These are phyloP conservation scores for Curvularia sp. DNA, from an alignment of 2,329 filamentous ascomycete genomes.

Conservation along the genomic window DNA sequence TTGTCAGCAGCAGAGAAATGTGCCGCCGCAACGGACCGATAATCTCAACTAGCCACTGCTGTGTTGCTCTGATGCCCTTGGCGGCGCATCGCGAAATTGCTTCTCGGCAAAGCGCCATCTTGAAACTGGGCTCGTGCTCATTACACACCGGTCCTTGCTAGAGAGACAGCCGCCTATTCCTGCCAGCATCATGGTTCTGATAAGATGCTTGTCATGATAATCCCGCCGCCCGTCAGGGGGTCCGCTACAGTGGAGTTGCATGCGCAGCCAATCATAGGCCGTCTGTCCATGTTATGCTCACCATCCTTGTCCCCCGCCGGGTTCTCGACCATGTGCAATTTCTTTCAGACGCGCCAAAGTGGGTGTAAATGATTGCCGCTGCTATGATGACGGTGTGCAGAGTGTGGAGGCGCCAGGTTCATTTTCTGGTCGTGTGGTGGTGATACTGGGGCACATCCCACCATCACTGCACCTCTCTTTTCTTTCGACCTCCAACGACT, in stretches of 20 bases:
- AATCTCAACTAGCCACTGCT: constrained; percentile 35
- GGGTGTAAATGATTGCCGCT: constrained; percentile 38
- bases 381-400: constrained; percentile 32
- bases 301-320: constrained; percentile 26
- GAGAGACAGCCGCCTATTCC: constrained; percentile 37
- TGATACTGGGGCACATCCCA: constrained; percentile 33
- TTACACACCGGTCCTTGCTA: constrained; percentile 24
- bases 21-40: constrained; percentile 17
- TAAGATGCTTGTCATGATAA: constrained; percentile 26
- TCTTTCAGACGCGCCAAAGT: constrained; percentile 45
- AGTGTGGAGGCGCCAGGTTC: constrained; percentile 36
- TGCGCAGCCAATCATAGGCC: constrained; percentile 35
- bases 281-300: constrained; percentile 15
- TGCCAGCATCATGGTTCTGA: constrained; percentile 24
- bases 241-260: constrained; percentile 33
- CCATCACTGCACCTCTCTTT: constrained; percentile 28
- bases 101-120: constrained; percentile 27
- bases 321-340: constrained; percentile 44
- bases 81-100: constrained; percentile 45
- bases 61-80: constrained; percentile 31
- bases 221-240: constrained; percentile 29
- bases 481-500: constrained; percentile 28
- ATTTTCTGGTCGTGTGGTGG: constrained; percentile 34
- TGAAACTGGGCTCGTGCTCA: constrained; percentile 43
- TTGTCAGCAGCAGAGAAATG: constrained; percentile 3